Base-by-base conservation (phyloP, 768 basidiomycete species). In the Peribolospora kevripleyi region DNA sequence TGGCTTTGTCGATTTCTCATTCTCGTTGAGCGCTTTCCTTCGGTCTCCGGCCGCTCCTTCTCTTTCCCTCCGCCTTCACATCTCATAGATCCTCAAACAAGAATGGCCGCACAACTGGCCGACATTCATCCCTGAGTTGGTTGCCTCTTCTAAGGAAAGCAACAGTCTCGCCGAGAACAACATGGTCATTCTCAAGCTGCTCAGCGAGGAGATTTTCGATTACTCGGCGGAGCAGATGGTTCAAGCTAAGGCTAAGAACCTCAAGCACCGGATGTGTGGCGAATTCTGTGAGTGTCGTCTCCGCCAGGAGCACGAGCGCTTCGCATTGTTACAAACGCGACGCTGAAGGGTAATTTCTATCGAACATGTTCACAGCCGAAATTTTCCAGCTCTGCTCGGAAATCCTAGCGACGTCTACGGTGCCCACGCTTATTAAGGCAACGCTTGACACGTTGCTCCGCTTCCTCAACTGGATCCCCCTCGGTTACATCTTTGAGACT, bases 51-150 rank as follows among this genome's bases (percentile, higher is more conserved):
- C 7, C 46, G 25, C 42, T 42, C 52, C 13, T 1, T 14, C 13
- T 45, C 43, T 7, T 7, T 45, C 43, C 7, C 43, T 13, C 7
- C 43, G 8, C 43, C 43, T 13, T 7, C 8, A 13, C 13, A 43
- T 14, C 42, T 46, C 4, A 14, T 64, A 98, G 88, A 93, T 98
- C 58, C 72, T 98, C 60, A 98, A 97, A 70, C 93, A 97, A 72
- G 93, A 95, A 67, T 98, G 93, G 93, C 91, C 91, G 37, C 85
- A 93, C 67, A 88, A 93, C 64, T 98, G 93, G 93, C 90, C 91
- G 41, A 84, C 76, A 25, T 97, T 95, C 72, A 93, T 95, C 63
- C 79, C 84, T 8, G 90, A 97, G 68, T 83, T 97, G 49, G 88
- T 97, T 57, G 82, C 88, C 61, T 93, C 91, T 6, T 97, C 91